Percentiles rank a stretch among this genome's conserved stretches.
phyloP scores from a whole-genome alignment of 805 yeast species.

The Naumovozyma dairenensis region DNA sequence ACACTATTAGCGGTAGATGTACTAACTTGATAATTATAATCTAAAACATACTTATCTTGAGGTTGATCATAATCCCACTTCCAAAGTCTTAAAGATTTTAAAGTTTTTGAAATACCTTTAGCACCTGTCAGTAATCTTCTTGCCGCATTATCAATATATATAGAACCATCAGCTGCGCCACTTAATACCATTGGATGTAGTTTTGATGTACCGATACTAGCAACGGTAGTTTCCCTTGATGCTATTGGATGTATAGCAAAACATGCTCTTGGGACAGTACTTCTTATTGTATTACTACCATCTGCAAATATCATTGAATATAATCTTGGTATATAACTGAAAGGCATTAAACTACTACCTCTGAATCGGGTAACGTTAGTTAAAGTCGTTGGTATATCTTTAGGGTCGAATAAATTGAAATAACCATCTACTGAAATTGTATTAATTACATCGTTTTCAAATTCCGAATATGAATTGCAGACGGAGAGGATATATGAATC shows the following conservation, averaged over 20 bases:
- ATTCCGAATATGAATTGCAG: constrained; percentile 28
- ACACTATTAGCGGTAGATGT: constrained; percentile 24
- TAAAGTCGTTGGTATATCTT: constrained; percentile 25
- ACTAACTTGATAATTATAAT: constrained; percentile 31
- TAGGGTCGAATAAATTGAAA: constrained; percentile 29
- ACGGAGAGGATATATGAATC: constrained; percentile 31
- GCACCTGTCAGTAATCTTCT: constrained; percentile 31
- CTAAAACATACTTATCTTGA: constrained; percentile 34
- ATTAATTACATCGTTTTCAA: constrained; percentile 26
- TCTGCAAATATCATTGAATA: constrained; percentile 35
- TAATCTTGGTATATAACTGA: constrained; percentile 26
- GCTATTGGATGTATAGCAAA: constrained; percentile 29
- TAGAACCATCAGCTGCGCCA: constrained; percentile 43
- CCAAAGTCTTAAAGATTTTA: constrained; percentile 28
- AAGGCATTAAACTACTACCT: constrained; percentile 23
- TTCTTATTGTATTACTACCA: constrained; percentile 31
- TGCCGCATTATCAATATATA: constrained; percentile 34
- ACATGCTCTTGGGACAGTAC: constrained; percentile 30
- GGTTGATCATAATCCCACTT: constrained; percentile 34
- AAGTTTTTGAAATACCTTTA: constrained; percentile 22
- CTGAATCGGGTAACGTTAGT: constrained; percentile 26
- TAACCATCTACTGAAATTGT: constrained; percentile 37
- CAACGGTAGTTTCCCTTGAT: constrained; percentile 34
- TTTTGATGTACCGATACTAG: constrained; percentile 32
- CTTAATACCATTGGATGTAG: constrained; percentile 39